phyloP scores from a whole-genome alignment of 2,329 filamentous ascomycete genomes.

The Sarocladium oryzae region DNA sequence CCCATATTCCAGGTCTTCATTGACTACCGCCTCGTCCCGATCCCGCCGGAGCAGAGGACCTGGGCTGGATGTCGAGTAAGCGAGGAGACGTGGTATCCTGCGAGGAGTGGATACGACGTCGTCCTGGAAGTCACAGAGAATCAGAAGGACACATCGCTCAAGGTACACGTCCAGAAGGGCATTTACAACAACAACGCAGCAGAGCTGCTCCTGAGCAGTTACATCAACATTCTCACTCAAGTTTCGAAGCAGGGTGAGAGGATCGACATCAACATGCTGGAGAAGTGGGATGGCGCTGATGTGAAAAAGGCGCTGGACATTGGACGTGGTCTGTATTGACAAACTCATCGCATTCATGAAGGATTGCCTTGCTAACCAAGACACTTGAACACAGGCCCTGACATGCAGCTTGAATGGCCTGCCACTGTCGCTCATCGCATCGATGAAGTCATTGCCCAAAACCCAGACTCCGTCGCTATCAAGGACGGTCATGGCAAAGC shows the following conservation, averaged over 20 bases:
- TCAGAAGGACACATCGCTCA: slow-evolving; percentile 4
- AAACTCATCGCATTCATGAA: neutral
- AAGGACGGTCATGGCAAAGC: slow-evolving; percentile 15
- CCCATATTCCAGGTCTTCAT: slow-evolving; percentile 43
- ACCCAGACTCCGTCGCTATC: slow-evolving; percentile 12
- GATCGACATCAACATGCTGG: neutral
- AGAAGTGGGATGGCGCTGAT: neutral
- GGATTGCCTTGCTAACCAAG: neutral
- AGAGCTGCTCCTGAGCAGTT: slow-evolving; percentile 10
- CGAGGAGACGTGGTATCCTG: slow-evolving; percentile 11
- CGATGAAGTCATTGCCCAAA: slow-evolving; percentile 23
- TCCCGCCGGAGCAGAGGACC: slow-evolving; percentile 15
- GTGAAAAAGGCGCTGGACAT: neutral
- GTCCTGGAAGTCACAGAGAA: slow-evolving; percentile 31
- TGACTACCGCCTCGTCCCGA: slow-evolving; percentile 22
- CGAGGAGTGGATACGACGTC: slow-evolving; percentile 23
- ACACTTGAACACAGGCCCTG: neutral
- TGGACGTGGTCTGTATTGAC: neutral
- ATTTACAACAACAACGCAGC: slow-evolving; percentile 20
- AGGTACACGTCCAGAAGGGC: slow-evolving; percentile 19
- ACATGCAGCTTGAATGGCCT: slow-evolving; percentile 19
- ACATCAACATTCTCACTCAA: slow-evolving; percentile 14
- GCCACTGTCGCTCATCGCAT: slow-evolving; percentile 28
- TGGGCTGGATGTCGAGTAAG: slow-evolving; percentile 16
- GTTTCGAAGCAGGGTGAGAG: neutral